Conservation (phyloP, 192 early-diverging fungal species). For the Linnemannia exigua region DNA sequence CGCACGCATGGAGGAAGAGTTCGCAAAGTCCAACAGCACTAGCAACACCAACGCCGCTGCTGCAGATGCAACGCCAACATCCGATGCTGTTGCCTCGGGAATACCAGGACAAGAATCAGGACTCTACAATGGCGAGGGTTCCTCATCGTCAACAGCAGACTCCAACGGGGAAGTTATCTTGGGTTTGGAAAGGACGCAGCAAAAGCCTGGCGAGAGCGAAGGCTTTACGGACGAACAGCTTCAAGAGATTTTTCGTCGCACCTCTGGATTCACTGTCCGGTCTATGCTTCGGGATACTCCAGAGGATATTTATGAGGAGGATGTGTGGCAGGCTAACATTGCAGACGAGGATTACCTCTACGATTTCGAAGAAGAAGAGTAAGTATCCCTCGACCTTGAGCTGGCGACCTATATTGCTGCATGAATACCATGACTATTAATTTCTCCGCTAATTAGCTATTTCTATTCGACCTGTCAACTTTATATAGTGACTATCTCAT, state of each 20-base stretch:
- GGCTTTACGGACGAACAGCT: conserved; percentile 82
- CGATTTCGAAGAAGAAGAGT: conserved; percentile 87
- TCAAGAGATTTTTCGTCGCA: conserved; percentile 92
- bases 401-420: neutral
- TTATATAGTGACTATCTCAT: conserved; percentile 77
- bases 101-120: conserved; percentile 2
- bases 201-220: conserved; percentile 42
- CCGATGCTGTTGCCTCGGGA: neutral
- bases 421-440: neutral
- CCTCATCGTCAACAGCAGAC: neutral
- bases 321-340: conserved; percentile 85
- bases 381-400: conserved; percentile 38
- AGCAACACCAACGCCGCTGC: neutral
- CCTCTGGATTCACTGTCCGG: conserved; percentile 87
- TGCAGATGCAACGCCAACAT: neutral
- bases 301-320: conserved; percentile 78
- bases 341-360: conserved; percentile 76
- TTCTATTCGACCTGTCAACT: neutral
- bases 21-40: conserved; percentile 58
- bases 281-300: conserved; percentile 69
- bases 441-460: conserved; percentile 8
- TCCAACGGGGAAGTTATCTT: conserved; percentile 35
- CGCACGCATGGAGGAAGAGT: conserved; percentile 89
- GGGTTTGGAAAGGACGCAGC: conserved; percentile 37
- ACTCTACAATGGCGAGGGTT: neutral